Percentiles rank a stretch among this genome's conserved stretches.
Conservation (phyloP, 768 basidiomycete species). For the Russula ochroleuca region DNA sequence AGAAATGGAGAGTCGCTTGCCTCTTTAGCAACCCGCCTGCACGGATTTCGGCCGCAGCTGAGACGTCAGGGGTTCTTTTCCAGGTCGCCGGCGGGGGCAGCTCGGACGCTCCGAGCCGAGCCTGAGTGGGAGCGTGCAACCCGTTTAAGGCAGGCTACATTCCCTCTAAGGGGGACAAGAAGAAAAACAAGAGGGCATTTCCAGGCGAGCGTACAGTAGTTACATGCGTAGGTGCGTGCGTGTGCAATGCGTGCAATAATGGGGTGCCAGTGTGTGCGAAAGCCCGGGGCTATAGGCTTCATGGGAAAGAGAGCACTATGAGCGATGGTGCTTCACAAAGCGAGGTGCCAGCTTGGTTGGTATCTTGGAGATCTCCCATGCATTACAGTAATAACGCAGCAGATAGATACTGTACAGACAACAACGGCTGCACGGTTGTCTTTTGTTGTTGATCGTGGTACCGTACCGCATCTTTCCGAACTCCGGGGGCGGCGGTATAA, state of each 20-base stretch:
- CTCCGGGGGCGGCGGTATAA: not conserved
- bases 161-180: not conserved
- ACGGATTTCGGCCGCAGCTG: not conserved
- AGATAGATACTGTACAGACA: no score
- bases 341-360: not conserved
- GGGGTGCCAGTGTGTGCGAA: not conserved
- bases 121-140: not conserved
- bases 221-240: not conserved
- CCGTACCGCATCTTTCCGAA: no score
- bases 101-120: not conserved
- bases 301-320: not conserved
- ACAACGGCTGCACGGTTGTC: no score
- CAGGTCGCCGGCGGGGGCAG: constrained; percentile 7
- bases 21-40: not conserved
- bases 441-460: no score
- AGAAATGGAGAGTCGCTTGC: constrained; percentile 8
- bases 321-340: not conserved
- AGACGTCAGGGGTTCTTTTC: not conserved
- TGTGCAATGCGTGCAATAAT: not conserved
- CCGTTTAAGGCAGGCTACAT: not conserved
- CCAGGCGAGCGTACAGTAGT: not conserved
- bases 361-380: not conserved
- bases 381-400: no score
- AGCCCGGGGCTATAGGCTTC: not conserved
- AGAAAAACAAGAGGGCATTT: not conserved